Percentiles rank a stretch among this genome's conserved stretches.
These are phyloP conservation scores for Candida peoriensis DNA, from an alignment of 805 yeast genomes.

Conservation along the genomic window DNA sequence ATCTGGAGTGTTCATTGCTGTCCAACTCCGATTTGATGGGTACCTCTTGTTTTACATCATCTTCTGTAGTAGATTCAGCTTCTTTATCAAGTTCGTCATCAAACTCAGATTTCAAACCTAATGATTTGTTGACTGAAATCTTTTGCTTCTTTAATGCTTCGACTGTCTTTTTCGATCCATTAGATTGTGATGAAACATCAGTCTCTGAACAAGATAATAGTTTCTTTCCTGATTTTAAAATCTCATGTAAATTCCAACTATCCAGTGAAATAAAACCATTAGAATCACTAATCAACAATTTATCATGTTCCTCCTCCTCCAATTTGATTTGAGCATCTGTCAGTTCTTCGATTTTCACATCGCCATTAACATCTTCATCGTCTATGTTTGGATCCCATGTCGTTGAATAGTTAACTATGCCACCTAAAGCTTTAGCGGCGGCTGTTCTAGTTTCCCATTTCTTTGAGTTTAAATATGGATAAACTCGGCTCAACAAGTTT, in stretches of 20 bases:
- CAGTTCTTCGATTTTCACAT: conserved; percentile 14
- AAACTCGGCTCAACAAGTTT: conserved; percentile 78
- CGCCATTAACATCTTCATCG: conserved; percentile 13
- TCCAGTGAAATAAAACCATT: conserved; percentile 36
- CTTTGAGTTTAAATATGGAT: conserved; percentile 75
- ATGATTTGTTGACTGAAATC: conserved; percentile 33
- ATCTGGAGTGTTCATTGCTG: neutral
- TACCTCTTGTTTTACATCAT: neutral
- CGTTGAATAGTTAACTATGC: conserved; percentile 73
- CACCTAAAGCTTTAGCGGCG: conserved; percentile 93
- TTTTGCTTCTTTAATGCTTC: conserved; percentile 48
- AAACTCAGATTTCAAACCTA: conserved; percentile 37
- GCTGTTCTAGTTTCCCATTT: conserved; percentile 97
- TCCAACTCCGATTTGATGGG: conserved; percentile 6
- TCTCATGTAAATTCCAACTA: conserved; percentile 44
- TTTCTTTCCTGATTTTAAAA: conserved; percentile 44
- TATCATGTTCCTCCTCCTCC: conserved; percentile 25
- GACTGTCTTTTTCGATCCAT: too few relatives aligned
- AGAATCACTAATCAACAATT: conserved; percentile 24
- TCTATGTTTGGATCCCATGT: conserved; percentile 73
- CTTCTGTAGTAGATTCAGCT: conserved; percentile 5
- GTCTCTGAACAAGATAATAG: conserved; percentile 31
- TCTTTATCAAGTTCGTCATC: conserved; percentile 20
- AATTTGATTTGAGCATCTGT: conserved; percentile 20
- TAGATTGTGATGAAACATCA: conserved; percentile 27